Evolutionary conservation across 1,284 basidiomycete species (phyloP).

Genomic region (Lentinus polychrous): DNA sequence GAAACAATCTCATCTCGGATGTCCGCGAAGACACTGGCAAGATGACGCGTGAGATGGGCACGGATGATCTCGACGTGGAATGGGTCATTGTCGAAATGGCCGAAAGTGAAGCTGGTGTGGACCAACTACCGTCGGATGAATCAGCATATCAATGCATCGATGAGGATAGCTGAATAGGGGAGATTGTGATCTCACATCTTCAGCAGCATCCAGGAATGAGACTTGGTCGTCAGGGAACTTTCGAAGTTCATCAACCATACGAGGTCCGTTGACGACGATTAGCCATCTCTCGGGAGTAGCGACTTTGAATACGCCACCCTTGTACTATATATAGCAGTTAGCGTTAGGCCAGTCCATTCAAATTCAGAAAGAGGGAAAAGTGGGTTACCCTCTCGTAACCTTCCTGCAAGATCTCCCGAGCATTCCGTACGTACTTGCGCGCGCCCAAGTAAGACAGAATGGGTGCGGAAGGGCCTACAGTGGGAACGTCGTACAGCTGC

Average conservation of each 20-base stretch:
- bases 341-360: too few relatives aligned
- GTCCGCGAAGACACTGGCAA: constrained; percentile 19
- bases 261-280: constrained; percentile 24
- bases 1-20: constrained; percentile 27
- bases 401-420: constrained; percentile 3
- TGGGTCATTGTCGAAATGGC: constrained; percentile 18
- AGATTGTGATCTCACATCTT: constrained; percentile 22
- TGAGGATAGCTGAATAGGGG: not conserved
- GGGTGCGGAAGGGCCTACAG: not conserved
- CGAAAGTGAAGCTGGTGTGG: constrained; percentile 22
- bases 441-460: not conserved
- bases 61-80: constrained; percentile 23
- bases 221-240: constrained; percentile 27
- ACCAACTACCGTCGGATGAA: constrained; percentile 12
- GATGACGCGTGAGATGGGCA: constrained; percentile 24
- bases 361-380: too few relatives aligned
- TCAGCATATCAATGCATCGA: not conserved
- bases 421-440: not conserved
- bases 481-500: constrained; percentile 2
- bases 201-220: constrained; percentile 22
- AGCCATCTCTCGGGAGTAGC: constrained; percentile 25
- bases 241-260: constrained; percentile 30
- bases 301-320: constrained; percentile 26
- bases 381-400: constrained; percentile 3
- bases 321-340: constrained; percentile 11